Evolutionary conservation across 225 moss, liverwort and hornwort genomes (phyloP).

Genomic region (Bryum argenteum): DNA sequence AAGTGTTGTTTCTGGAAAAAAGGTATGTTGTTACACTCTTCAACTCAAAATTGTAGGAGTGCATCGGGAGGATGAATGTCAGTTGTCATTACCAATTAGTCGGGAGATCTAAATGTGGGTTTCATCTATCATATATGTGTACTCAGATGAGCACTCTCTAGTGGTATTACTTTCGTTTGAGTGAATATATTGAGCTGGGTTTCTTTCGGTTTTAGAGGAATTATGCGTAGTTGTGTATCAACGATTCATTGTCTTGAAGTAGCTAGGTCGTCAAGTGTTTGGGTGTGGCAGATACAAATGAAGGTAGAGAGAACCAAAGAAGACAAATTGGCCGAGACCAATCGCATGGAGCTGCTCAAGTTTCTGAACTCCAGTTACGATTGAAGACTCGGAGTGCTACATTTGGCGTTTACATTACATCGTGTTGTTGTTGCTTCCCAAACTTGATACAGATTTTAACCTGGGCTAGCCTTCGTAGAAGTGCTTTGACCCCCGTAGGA

Average conservation of each 20-base stretch:
- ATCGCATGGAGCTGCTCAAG: slow-evolving; percentile 93
- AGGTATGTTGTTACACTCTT: slow-evolving; percentile 85
- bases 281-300: slow-evolving; percentile 96
- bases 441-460: slow-evolving; percentile 6
- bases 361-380: slow-evolving; percentile 98
- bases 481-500: not conserved
- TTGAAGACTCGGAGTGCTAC: slow-evolving; percentile 39
- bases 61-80: too few relatives aligned
- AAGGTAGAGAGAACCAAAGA: slow-evolving; percentile 98
- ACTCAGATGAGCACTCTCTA: too few relatives aligned
- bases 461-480: slow-evolving; percentile 24
- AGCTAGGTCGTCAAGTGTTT: slow-evolving; percentile 62
- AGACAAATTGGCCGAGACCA: slow-evolving; percentile 94
- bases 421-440: slow-evolving; percentile 20
- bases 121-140: too few relatives aligned
- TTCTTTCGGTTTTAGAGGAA: not conserved
- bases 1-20: slow-evolving; percentile 97
- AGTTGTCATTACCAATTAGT: not conserved
- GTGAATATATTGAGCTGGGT: not conserved
- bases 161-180: too few relatives aligned
- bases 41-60: too few relatives aligned
- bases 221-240: not conserved
- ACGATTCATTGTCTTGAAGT: slow-evolving; percentile 44
- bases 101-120: too few relatives aligned
- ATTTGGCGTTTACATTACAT: not conserved